Base-by-base conservation (phyloP, 2,329 filamentous ascomycete species). In the Cercospora beticola region DNA sequence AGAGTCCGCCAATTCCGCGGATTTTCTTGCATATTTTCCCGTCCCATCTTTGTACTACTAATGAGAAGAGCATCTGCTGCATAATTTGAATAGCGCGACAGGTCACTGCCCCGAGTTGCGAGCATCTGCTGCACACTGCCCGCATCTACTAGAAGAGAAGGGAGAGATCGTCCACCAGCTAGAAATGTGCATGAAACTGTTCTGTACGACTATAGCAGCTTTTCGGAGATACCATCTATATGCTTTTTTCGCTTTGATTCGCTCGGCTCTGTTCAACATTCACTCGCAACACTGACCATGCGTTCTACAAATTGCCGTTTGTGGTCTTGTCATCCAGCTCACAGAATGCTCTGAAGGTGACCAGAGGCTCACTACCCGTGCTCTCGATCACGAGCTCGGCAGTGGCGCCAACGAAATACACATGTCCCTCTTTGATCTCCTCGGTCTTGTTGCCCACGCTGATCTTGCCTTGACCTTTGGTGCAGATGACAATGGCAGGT, bases 401-500 rank as follows among this genome's bases (percentile, higher is more conserved):
- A 18, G 91, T 94, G 2, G 95, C 91, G 2, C 95, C 95, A 4
- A 97, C 92, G 69, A 86, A 86, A 73, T 81, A 86, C 2, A 86
- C 84, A 63, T 79, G 85, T 0, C 84, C 84, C 67, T 83, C 82
- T 72, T 83, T 80, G 36, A 85, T 83, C 74, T 92, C 89, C 78
- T 94, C 88, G 5, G 86, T 88, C 79, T 93, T 97, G 0, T 90
- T 87, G 0, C 94, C 94, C 0, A 98, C 93, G 5, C 89, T 90
- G 70, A 99, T 94, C 74, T 86, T 93, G 21, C 95, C 95, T 71
- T 86, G 86, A 12, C 95, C 95, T 54, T 85, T 84, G 0, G 94
- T 98, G 82, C 93, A 97, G 70, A 99, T 95, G 72, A 98, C 81
- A 74, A 99, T 93, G 79, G 93, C 97, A 0, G 95, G 95, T 0